These are phyloP conservation scores for Termitomyces sp. DNA, from an alignment of 768 basidiomycete genomes.

Conservation along the genomic window DNA sequence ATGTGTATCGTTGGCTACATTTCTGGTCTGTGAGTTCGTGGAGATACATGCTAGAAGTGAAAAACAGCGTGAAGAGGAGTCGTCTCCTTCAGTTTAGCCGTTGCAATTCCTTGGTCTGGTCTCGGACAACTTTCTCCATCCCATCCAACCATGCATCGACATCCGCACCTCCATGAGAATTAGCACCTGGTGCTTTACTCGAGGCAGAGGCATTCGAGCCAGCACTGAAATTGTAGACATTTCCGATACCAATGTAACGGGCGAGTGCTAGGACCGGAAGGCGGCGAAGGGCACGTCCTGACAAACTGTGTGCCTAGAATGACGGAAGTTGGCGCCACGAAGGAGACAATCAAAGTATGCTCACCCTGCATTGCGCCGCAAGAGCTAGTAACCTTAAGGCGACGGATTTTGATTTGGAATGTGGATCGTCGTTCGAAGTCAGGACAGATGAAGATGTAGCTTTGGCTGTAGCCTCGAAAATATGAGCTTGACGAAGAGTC, in stretches of 20 bases:
- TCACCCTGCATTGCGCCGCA: conserved; percentile 77
- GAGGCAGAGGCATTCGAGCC: background rate
- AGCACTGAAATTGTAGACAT: conserved; percentile 13
- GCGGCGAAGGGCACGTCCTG: conserved; percentile 86
- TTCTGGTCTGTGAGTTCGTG: background rate
- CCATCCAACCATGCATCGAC: conserved; percentile 81
- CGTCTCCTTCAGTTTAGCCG: conserved; percentile 28
- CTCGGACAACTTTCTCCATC: conserved; percentile 72
- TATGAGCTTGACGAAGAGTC: conserved; percentile 54
- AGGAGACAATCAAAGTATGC: conserved; percentile 21
- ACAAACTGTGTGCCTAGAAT: conserved; percentile 69
- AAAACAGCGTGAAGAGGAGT: background rate
- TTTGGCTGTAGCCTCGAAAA: conserved; percentile 46
- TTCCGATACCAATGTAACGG: conserved; percentile 65
- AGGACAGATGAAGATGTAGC: conserved; percentile 12
- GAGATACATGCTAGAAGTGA: background rate
- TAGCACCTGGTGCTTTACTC: background rate
- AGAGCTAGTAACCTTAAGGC: conserved; percentile 60
- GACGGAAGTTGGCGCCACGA: background rate
- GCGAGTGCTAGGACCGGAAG: conserved; percentile 95
- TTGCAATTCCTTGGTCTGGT: conserved; percentile 50
- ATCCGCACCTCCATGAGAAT: conserved; percentile 24
- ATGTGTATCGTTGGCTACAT: background rate
- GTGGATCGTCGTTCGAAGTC: conserved; percentile 24
- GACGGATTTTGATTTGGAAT: conserved; percentile 48